Percentiles rank a stretch among this genome's conserved stretches.
Conservation (phyloP, 768 basidiomycete species). For the Trametes villosa region DNA sequence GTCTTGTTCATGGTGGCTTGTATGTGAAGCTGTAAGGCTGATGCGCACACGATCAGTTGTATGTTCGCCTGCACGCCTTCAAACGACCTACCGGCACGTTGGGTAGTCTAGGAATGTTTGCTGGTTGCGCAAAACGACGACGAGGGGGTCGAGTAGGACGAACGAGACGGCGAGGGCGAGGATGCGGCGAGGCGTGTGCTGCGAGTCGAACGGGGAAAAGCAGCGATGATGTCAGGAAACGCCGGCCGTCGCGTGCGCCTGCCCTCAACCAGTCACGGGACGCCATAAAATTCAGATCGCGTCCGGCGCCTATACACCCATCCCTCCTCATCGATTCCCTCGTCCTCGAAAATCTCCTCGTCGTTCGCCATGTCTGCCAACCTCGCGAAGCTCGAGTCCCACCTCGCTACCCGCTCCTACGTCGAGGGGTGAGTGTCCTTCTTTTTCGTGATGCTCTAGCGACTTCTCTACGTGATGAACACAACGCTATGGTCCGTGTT, state of each 20-base stretch:
- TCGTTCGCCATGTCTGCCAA: slow-evolving; percentile 62
- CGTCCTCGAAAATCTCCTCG: slow-evolving; percentile 2
- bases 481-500: slow-evolving; percentile 93
- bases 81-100: background rate
- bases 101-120: background rate
- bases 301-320: slow-evolving; percentile 4
- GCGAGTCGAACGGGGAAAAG: background rate
- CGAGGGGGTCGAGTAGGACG: background rate
- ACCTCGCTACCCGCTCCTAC: slow-evolving; percentile 87
- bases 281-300: slow-evolving; percentile 21
- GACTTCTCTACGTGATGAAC: slow-evolving; percentile 57
- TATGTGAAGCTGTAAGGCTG: background rate
- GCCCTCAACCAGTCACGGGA: slow-evolving; percentile 23
- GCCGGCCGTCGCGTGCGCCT: background rate
- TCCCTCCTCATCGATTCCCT: slow-evolving; percentile 24
- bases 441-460: slow-evolving; percentile 11
- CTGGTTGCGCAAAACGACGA: background rate
- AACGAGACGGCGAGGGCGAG: background rate
- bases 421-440: slow-evolving; percentile 79
- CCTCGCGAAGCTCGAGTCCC: slow-evolving; percentile 76
- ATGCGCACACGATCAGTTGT: slow-evolving; percentile 9
- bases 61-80: background rate
- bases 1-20: slow-evolving; percentile 48
- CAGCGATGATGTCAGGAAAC: slow-evolving; percentile 9
- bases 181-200: background rate